A percentile compares a stretch with the other conserved stretches of the same genome.
phyloP scores from a whole-genome alignment of 148 eudicot genomes.

The Vaccinium macrocarpon region DNA sequence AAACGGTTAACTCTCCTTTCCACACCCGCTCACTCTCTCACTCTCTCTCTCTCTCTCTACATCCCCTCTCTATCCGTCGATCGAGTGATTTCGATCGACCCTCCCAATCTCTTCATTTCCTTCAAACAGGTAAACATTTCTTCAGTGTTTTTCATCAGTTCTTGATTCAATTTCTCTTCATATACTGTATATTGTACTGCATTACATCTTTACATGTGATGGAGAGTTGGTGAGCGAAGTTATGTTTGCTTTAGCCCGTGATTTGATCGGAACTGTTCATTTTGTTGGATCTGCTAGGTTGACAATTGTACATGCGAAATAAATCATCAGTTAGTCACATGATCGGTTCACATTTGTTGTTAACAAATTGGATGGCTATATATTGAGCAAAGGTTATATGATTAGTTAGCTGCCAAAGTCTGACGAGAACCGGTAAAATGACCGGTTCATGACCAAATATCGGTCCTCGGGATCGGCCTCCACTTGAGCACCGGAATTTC shows the following conservation, averaged over 20 bases:
- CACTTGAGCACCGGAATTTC: not conserved
- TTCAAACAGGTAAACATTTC: not conserved
- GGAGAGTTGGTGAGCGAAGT: not conserved
- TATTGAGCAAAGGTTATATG: not conserved
- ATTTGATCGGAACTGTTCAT: not conserved
- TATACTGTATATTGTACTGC: not conserved
- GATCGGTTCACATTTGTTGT: not conserved
- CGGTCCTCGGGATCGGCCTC: not conserved
- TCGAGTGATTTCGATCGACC: constrained; percentile 5
- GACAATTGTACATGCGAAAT: not conserved
- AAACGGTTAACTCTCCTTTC: not conserved
- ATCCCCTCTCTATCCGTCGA: not conserved
- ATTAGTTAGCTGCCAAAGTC: not conserved
- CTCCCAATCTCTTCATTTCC: not conserved
- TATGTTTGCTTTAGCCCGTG: not conserved
- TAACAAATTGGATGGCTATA: not conserved
- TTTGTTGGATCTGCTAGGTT: not conserved
- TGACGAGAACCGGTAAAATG: not conserved
- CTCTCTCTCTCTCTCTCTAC: not conserved
- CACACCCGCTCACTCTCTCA: constrained; percentile 10
- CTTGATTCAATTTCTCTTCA: not conserved
- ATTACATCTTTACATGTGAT: not conserved
- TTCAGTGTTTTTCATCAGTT: not conserved
- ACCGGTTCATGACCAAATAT: not conserved
- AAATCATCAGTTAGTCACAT: not conserved